Evolutionary conservation across 345 rosid species (phyloP).

Genomic region (Erucastrum elatum): DNA sequence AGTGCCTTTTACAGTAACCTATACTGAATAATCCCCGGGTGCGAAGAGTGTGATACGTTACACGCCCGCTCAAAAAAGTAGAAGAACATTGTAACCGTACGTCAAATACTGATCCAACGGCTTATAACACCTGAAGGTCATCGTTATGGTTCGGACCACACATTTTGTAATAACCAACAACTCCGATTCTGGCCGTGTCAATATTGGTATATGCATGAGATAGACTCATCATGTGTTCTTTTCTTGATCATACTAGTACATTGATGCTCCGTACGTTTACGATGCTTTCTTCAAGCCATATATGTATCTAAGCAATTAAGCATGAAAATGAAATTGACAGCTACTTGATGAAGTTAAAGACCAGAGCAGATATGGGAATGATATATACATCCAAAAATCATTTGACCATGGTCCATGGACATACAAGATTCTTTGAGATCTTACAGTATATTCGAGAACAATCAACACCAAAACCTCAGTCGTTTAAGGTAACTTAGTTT

Average conservation of each 20-base stretch:
- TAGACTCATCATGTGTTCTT: not conserved
- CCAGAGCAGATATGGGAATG: slow-evolving; percentile 47
- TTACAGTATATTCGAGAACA: slow-evolving; percentile 50
- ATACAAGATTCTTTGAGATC: slow-evolving; percentile 49
- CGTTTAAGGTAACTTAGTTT: slow-evolving; percentile 43
- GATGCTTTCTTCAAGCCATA: slow-evolving; percentile 51
- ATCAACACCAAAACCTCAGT: slow-evolving; percentile 36
- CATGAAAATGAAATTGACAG: slow-evolving; percentile 66
- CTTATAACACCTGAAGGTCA: not conserved
- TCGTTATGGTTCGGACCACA: not conserved
- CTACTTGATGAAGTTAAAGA: slow-evolving; percentile 50
- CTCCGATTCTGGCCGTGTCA: slow-evolving; percentile 71
- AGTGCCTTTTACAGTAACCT: slow-evolving; percentile 86
- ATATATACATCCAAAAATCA: slow-evolving; percentile 49
- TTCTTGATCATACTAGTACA: not conserved
- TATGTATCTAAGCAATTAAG: slow-evolving; percentile 17
- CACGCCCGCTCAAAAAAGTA: not conserved
- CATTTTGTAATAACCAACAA: slow-evolving; percentile 30
- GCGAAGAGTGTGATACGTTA: not conserved
- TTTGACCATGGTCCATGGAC: slow-evolving; percentile 52
- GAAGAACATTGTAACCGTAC: slow-evolving; percentile 15
- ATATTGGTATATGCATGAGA: slow-evolving; percentile 56
- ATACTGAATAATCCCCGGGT: slow-evolving; percentile 20
- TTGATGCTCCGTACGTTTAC: slow-evolving; percentile 45
- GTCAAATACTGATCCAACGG: slow-evolving; percentile 9